These are phyloP conservation scores for Lonicera japonica DNA, from an alignment of 129 eudicot genomes.

Conservation along the genomic window DNA sequence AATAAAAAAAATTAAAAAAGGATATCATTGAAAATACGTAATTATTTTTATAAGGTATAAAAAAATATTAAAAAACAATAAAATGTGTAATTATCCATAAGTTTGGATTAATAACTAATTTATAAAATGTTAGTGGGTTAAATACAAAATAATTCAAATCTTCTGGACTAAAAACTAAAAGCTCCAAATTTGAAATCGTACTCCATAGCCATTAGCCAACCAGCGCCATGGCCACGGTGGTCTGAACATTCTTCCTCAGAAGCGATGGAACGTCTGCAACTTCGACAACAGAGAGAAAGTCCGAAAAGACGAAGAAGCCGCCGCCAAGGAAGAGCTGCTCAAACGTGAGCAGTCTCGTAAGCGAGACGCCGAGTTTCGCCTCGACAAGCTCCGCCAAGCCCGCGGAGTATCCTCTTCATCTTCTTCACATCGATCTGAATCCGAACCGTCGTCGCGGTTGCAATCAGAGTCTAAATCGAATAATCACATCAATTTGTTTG, in stretches of 20 bases:
- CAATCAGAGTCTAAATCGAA: slow-evolving; percentile 36
- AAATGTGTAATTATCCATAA: too few species aligned
- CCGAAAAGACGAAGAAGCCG: slow-evolving; percentile 78
- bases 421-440: neutral
- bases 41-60: too few species aligned
- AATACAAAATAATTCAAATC: too few species aligned
- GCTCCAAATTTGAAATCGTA: too few species aligned
- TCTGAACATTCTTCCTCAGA: slow-evolving; percentile 91
- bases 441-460: slow-evolving; percentile 9
- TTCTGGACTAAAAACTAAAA: too few species aligned
- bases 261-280: slow-evolving; percentile 94
- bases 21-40: too few species aligned
- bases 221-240: slow-evolving; percentile 89
- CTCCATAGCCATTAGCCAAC: too few species aligned
- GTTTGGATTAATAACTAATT: too few species aligned
- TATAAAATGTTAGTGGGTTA: too few species aligned
- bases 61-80: too few species aligned
- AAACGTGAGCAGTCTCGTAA: slow-evolving; percentile 80
- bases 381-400: slow-evolving; percentile 63
- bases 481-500: slow-evolving; percentile 79
- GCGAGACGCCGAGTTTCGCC: slow-evolving; percentile 75
- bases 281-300: slow-evolving; percentile 92
- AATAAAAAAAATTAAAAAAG: too few species aligned
- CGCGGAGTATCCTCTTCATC: slow-evolving; percentile 64
- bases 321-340: slow-evolving; percentile 91